Evolutionary conservation across 2,329 filamentous ascomycete genomes (phyloP).

Genomic region (Aquanectria penicillioides): DNA sequence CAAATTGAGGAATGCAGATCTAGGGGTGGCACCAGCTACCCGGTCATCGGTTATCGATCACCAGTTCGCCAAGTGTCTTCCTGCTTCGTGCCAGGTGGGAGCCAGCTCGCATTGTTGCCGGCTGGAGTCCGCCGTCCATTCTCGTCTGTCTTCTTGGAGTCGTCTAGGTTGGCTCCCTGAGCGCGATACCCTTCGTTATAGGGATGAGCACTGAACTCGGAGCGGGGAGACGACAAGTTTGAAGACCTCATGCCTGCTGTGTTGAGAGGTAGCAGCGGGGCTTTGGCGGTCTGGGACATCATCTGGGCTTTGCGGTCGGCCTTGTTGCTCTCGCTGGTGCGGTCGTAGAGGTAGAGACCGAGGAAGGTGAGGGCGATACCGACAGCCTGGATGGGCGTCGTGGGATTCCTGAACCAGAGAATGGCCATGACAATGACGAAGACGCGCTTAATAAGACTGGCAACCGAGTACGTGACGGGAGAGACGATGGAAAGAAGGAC

Average conservation of each 20-base stretch:
- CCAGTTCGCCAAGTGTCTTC: constrained; percentile 80
- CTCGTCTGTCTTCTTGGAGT: constrained; percentile 68
- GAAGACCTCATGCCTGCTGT: constrained; percentile 47
- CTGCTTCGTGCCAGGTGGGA: constrained; percentile 83
- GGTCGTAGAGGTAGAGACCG: constrained; percentile 94
- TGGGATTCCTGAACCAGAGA: constrained; percentile 93
- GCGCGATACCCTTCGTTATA: constrained; percentile 59
- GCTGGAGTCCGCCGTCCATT: constrained; percentile 51
- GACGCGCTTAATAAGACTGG: constrained; percentile 94
- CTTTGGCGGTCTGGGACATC: constrained; percentile 54
- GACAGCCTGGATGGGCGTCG: constrained; percentile 81
- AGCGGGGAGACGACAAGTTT: constrained; percentile 34
- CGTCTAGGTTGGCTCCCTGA: constrained; percentile 49
- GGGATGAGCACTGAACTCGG: constrained; percentile 47
- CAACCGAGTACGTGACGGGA: constrained; percentile 96
- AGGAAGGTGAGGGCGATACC: constrained; percentile 91
- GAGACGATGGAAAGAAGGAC: constrained; percentile 91
- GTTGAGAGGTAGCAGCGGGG: constrained; percentile 73
- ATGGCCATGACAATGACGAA: constrained; percentile 97
- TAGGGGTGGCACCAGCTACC: constrained; percentile 37
- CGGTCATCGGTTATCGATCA: too few relatives aligned
- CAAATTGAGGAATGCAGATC: constrained; percentile 19
- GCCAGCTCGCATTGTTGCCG: constrained; percentile 63
- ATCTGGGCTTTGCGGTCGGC: constrained; percentile 84
- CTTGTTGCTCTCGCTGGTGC: constrained; percentile 87